phyloP scores from a whole-genome alignment of 768 basidiomycete genomes.

The Daedaleopsis sinensis region DNA sequence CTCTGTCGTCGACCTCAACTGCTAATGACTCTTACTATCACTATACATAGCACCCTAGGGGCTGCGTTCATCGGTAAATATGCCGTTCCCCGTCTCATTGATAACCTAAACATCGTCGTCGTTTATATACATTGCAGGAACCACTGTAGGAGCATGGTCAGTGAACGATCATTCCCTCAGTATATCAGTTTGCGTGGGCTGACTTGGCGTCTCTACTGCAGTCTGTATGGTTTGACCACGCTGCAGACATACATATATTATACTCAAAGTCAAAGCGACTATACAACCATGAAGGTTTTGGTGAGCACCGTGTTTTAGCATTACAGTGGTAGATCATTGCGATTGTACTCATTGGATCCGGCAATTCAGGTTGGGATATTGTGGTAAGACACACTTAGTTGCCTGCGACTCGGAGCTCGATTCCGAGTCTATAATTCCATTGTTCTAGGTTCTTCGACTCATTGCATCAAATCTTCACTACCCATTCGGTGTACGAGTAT shows the following conservation, averaged over 20 bases:
- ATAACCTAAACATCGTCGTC: too few species aligned
- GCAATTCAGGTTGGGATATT: conserved; percentile 7
- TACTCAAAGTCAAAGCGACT: neutral
- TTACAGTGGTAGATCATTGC: conserved; percentile 7
- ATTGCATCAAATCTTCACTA: conserved; percentile 20
- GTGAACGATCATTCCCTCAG: neutral
- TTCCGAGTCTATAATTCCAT: too few species aligned
- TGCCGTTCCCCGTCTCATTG: too few species aligned
- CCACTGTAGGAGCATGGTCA: conserved; percentile 1
- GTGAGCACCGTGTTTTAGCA: neutral
- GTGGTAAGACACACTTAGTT: too few species aligned
- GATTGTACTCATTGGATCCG: neutral
- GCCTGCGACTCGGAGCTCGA: too few species aligned
- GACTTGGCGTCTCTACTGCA: too few species aligned
- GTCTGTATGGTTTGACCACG: conserved; percentile 21
- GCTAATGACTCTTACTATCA: neutral
- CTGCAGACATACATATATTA: conserved; percentile 22
- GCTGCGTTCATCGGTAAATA: conserved; percentile 4
- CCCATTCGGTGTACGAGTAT: conserved; percentile 20
- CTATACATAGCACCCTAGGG: neutral
- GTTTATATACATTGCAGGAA: neutral
- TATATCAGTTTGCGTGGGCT: too few species aligned
- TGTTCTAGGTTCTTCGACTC: conserved; percentile 29
- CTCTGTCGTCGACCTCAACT: too few species aligned
- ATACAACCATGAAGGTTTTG: neutral